Evolutionary conservation across 1,284 basidiomycete species (phyloP), one percentile per base, ranked within the genome.

Genomic region (Ceratobasidium sp.): DNA sequence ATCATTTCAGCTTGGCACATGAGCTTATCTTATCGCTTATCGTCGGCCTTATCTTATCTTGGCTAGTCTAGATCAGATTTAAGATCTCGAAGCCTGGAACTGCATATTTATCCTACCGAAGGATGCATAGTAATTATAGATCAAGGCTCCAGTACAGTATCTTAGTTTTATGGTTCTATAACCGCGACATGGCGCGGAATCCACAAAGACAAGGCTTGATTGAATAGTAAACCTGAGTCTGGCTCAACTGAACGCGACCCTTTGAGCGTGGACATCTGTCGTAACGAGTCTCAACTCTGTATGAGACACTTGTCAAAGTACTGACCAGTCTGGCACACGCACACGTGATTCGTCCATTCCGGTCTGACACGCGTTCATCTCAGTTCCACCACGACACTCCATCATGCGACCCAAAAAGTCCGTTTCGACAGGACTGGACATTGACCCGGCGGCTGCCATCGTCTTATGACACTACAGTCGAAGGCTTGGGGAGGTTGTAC

Each of bases 1-100:
- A 42, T 7, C 33, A 48, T 17, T 9, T 48, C 26, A 59, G 26
- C 56, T 62, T 62, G 40, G 38, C 59, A 12, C 38, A 26, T 3
- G 13, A 4, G 33, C 38, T 62, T 62, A 62, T 62, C 59, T 62
- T 62, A 62, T 62, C 59, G 59, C 33, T 7, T n/a, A 62, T 62
- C 59, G 38, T 62, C 59, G 59, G 59, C 20, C 10, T 62, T 62
- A 62, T 62, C 59, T 62, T 15, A 62, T 62, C 59, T 6, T 2
- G 59, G 59, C 59, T 38, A 38, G 59, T 2, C 38, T 17, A 6
- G 17, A 23, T 56, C 17, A 56, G 23, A 10, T 10, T 56, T 6
- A 56, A 56, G 6, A 10, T 56, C 5, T 20, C 23, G 52, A 20
- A 20, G 6, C 52, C 52, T n/a, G n/a, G n/a, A n/a, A n/a, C n/a